Percentiles rank a stretch among this genome's conserved stretches.
phyloP scores from a whole-genome alignment of 192 early-diverging fungal species.

The Umbelopsis ramanniana region DNA sequence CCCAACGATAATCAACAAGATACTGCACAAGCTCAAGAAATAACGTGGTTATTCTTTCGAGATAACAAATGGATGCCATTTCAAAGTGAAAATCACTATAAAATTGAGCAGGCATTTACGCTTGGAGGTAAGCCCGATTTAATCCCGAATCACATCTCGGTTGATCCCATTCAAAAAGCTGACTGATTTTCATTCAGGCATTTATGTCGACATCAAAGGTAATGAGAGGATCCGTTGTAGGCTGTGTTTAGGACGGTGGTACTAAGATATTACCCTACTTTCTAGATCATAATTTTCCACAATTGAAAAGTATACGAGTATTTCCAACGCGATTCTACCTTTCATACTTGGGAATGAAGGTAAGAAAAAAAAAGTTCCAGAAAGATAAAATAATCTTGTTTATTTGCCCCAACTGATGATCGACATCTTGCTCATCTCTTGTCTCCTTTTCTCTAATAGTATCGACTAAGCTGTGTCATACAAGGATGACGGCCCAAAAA shows the following conservation, averaged over 20 bases:
- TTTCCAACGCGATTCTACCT: slow-evolving; percentile 48
- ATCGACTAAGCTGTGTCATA: slow-evolving; percentile 41
- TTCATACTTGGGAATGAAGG: slow-evolving; percentile 47
- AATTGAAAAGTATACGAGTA: slow-evolving; percentile 44
- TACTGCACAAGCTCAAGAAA: slow-evolving; percentile 32
- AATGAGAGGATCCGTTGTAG: too few species aligned
- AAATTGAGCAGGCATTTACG: slow-evolving; percentile 47
- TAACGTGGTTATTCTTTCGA: slow-evolving; percentile 47
- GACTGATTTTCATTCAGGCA: slow-evolving; percentile 23
- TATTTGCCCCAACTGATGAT: neutral
- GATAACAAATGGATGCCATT: slow-evolving; percentile 45
- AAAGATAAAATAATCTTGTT: neutral
- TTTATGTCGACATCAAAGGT: slow-evolving; percentile 43
- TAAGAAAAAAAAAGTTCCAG: neutral
- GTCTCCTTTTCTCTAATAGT: slow-evolving; percentile 1
- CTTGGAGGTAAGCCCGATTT: slow-evolving; percentile 36
- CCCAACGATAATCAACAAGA: slow-evolving; percentile 8
- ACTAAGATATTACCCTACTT: neutral
- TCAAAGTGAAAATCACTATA: slow-evolving; percentile 41
- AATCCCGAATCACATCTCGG: neutral
- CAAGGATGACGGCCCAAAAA: slow-evolving; percentile 31
- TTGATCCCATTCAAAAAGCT: too few species aligned
- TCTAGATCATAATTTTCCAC: slow-evolving; percentile 41
- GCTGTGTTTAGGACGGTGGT: too few species aligned
- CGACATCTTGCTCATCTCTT: neutral